These are phyloP conservation scores for Clohesyomyces aquaticus DNA, from an alignment of 495 filamentous ascomycete species.

Conservation along the genomic window DNA sequence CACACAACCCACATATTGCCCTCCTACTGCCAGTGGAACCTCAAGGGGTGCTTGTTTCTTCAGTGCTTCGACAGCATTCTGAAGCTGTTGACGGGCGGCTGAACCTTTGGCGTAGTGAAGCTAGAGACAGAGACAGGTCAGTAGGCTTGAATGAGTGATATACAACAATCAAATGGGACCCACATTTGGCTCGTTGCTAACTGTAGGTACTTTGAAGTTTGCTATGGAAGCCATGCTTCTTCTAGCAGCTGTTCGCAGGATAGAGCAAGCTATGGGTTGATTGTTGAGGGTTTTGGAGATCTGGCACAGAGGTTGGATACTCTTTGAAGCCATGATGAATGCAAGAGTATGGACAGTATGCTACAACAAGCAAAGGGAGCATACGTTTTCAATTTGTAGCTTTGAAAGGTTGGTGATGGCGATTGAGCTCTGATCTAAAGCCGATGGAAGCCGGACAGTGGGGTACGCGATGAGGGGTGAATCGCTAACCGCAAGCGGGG, in stretches of 20 bases:
- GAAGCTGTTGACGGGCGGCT: conserved; percentile 71
- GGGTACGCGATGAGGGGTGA: conserved; percentile 17
- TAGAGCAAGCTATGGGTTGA: neutral
- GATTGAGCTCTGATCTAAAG: conserved; percentile 17
- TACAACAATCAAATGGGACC: conserved; percentile 42
- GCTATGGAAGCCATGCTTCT: conserved; percentile 57
- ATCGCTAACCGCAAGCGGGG: neutral
- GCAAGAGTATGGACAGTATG: neutral
- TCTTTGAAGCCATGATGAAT: conserved; percentile 25
- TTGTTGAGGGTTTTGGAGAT: conserved; percentile 12
- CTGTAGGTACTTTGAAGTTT: conserved; percentile 81
- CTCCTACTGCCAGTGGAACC: conserved; percentile 78
- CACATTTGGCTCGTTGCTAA: conserved; percentile 94
- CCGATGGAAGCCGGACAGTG: conserved; percentile 36
- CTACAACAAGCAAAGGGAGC: neutral
- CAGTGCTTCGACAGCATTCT: conserved; percentile 65
- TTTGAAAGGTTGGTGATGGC: conserved; percentile 1
- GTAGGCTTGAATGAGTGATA: neutral
- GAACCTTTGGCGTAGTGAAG: conserved; percentile 86
- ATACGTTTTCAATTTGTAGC: conserved; percentile 18
- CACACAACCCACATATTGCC: conserved; percentile 63
- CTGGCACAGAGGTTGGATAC: conserved; percentile 12
- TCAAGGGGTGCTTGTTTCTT: conserved; percentile 65
- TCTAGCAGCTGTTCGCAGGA: conserved; percentile 6
- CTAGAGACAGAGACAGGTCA: conserved; percentile 50